Evolutionary conservation across 164 flowering plant genomes (phyloP).

Genomic region (Amborella trichopoda): DNA sequence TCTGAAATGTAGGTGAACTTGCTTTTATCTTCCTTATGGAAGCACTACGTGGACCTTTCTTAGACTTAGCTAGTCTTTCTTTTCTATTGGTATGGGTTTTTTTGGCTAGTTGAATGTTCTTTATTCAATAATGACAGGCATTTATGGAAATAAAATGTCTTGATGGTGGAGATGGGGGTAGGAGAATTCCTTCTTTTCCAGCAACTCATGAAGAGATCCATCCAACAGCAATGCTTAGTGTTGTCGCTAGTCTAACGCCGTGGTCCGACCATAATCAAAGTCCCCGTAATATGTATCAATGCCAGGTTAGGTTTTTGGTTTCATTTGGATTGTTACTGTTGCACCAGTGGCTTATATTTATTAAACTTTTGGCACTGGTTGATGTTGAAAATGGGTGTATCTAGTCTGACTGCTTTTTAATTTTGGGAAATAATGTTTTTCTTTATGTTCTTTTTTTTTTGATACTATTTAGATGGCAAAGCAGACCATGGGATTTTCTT

Average conservation of each 20-base stretch:
- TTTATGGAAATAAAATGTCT: slow-evolving; percentile 90
- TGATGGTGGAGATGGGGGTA: slow-evolving; percentile 94
- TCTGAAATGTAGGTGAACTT: not conserved
- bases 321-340: too few species aligned
- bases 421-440: not conserved
- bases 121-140: slow-evolving; percentile 32
- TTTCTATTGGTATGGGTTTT: not conserved
- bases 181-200: slow-evolving; percentile 31
- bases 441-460: slow-evolving; percentile 4
- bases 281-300: slow-evolving; percentile 98
- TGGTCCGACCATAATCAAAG: slow-evolving; percentile 99
- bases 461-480: slow-evolving; percentile 99
- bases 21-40: too few species aligned
- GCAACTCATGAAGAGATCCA: slow-evolving; percentile 95
- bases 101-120: too few species aligned
- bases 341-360: not conserved
- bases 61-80: not conserved
- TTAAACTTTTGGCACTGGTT: too few species aligned
- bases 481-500: slow-evolving; percentile 91
- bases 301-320: too few species aligned
- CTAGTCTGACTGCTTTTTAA: not conserved
- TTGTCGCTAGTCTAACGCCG: slow-evolving; percentile 91
- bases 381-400: too few species aligned
- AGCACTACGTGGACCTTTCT: too few species aligned
- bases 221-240: slow-evolving; percentile 84